Evolutionary conservation across 306 rosid species (phyloP), one percentile per base, ranked within the genome.

Genomic region (Quercus wislizeni): DNA sequence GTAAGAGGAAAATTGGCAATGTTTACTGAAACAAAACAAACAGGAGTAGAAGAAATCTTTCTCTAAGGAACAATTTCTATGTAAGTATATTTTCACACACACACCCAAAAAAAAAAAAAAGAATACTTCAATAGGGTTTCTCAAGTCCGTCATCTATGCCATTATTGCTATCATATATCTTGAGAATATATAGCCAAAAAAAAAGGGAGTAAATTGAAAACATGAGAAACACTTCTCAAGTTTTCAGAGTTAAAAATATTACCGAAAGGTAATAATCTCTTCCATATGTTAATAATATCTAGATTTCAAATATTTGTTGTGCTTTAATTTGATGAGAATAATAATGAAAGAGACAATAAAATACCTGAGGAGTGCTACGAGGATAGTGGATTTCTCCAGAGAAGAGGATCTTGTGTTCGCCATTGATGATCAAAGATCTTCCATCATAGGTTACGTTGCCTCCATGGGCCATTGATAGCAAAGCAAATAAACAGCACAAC

Each of bases 381-480:
- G 94, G 94, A 83, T 93, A 93, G 68, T 93, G 97, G 74, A 93
- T 91, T 46, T 94, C 90, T 70, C 94, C 98, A 3, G 97, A 91
- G 90, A 93, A 91, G 55, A 91, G 91, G 56, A 93, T 81, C 76
- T 25, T 78, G 65, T 86, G 98, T 63, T 90, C 69, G 5, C 89
- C 94, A 65, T 88, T 61, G 74, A 93, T 77, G 67, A 93, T 71
- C 76, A 93, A 83, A 14, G 94, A 89, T 74, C 90, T 86, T 23
- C 88, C 91, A 23, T 93, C 97, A 49, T 93, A 91, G 21, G 88
- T 84, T 43, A 93, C 94, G 62, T 69, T 83, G 55, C 83, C 84
- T 35, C 81, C 88, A 21, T 62, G 19, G 59, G 31, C 81, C 57
- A n/a, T 65, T 10, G 74, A 55, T 17, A 86, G 38, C 62, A 87